Conservation (phyloP, 2,329 filamentous ascomycete genomes). For the Myrmaecium sp. region DNA sequence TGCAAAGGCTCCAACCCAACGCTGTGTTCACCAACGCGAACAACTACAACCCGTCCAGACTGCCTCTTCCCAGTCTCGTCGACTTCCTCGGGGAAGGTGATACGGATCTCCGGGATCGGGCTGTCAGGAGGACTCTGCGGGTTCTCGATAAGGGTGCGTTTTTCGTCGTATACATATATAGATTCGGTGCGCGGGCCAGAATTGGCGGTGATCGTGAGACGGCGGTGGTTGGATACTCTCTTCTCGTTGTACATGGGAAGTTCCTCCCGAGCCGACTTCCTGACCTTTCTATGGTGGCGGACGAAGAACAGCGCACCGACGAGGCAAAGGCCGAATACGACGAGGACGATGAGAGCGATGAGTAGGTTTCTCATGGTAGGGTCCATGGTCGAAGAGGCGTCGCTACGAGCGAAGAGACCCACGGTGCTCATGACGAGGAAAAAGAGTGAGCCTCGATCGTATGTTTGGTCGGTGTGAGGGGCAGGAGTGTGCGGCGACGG, state of each 20-base stretch:
- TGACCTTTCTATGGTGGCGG: slow-evolving; percentile 42
- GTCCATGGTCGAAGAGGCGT: slow-evolving; percentile 13
- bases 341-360: slow-evolving; percentile 60
- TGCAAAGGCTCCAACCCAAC: slow-evolving; percentile 75
- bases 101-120: slow-evolving; percentile 85
- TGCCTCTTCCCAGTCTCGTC: slow-evolving; percentile 65
- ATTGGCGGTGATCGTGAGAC: slow-evolving; percentile 35
- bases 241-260: slow-evolving; percentile 57
- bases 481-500: too few species aligned
- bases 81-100: slow-evolving; percentile 93
- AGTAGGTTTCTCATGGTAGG: slow-evolving; percentile 56
- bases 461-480: too few species aligned
- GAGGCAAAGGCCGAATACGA: slow-evolving; percentile 54
- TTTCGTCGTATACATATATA: slow-evolving; percentile 63
- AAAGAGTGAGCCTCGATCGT: too few species aligned
- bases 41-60: slow-evolving; percentile 78
- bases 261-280: slow-evolving; percentile 31
- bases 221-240: slow-evolving; percentile 33
- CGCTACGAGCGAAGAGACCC: slow-evolving; percentile 33
- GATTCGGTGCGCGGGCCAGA: slow-evolving; percentile 33
- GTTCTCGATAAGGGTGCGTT: slow-evolving; percentile 61
- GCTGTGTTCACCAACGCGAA: slow-evolving; percentile 74
- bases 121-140: slow-evolving; percentile 58
- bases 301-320: slow-evolving; percentile 54
- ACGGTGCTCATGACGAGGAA: slow-evolving; percentile 27